phyloP scores from a whole-genome alignment of 169 alveolate genomes.

The Babesia ovata region DNA sequence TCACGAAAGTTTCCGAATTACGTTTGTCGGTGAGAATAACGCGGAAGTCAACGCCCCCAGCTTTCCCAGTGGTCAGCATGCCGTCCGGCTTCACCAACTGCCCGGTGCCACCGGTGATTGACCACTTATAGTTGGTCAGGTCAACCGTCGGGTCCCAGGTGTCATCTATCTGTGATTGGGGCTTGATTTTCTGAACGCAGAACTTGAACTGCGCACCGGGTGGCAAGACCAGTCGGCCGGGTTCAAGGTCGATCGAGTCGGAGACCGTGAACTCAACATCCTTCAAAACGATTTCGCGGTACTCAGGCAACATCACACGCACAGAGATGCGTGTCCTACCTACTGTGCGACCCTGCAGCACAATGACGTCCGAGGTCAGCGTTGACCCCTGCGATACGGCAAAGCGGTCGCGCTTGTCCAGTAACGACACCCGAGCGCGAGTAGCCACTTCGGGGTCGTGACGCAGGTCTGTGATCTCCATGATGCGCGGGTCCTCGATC shows the following conservation, averaged over 20 bases:
- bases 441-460: conserved; percentile 66
- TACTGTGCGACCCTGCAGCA: conserved; percentile 62
- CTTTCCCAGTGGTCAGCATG: conserved; percentile 18
- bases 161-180: conserved; percentile 19
- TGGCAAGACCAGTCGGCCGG: conserved; percentile 41
- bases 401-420: conserved; percentile 44
- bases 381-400: conserved; percentile 36
- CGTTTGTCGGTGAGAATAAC: conserved; percentile 30
- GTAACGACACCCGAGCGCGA: conserved; percentile 35
- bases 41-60: conserved; percentile 35
- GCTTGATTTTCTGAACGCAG: conserved; percentile 36
- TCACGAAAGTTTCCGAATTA: conserved; percentile 14
- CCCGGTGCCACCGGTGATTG: conserved; percentile 30
- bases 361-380: conserved; percentile 60
- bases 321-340: conserved; percentile 47
- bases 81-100: conserved; percentile 20
- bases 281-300: conserved; percentile 31
- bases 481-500: conserved; percentile 28
- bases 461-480: conserved; percentile 48
- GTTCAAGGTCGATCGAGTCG: conserved; percentile 53
- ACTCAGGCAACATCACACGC: conserved; percentile 57
- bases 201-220: conserved; percentile 32
- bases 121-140: conserved; percentile 56
- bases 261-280: conserved; percentile 69
- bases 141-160: conserved; percentile 22